phyloP scores from a whole-genome alignment of 108 stramenopile genomes.

The Nitzschia sp. region DNA sequence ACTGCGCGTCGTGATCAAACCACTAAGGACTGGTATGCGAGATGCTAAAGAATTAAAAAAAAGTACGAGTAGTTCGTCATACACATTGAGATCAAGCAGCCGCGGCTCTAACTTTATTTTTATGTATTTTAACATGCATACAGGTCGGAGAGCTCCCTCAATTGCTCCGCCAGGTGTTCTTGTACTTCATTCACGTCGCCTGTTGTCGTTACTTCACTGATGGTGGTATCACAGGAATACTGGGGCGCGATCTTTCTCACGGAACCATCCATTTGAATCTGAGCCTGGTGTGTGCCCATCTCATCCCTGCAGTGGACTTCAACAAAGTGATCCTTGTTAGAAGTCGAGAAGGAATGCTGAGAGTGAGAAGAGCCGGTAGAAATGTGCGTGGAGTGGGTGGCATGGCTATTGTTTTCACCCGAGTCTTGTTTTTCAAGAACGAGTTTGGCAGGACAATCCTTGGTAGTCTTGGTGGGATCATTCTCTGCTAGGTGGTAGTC shows the following conservation, averaged over 20 bases:
- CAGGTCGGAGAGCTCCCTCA: background rate
- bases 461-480: background rate
- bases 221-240: too few relatives aligned
- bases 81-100: too few relatives aligned
- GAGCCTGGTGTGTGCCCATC: background rate
- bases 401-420: background rate
- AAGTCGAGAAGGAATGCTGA: background rate
- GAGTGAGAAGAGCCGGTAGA: background rate
- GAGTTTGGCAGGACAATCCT: background rate
- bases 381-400: background rate
- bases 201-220: too few relatives aligned
- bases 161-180: background rate
- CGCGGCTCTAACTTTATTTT: too few relatives aligned
- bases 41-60: too few relatives aligned
- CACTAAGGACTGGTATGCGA: too few relatives aligned
- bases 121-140: background rate
- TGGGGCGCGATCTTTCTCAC: background rate
- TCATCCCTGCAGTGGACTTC: background rate
- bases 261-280: background rate
- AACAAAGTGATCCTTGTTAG: background rate
- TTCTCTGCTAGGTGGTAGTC: background rate
- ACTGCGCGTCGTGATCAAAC: too few relatives aligned
- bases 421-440: background rate
- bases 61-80: too few relatives aligned
- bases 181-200: too few relatives aligned